Conservation (phyloP, 2,329 filamentous ascomycete species). For the Xylariaceae sp. region DNA sequence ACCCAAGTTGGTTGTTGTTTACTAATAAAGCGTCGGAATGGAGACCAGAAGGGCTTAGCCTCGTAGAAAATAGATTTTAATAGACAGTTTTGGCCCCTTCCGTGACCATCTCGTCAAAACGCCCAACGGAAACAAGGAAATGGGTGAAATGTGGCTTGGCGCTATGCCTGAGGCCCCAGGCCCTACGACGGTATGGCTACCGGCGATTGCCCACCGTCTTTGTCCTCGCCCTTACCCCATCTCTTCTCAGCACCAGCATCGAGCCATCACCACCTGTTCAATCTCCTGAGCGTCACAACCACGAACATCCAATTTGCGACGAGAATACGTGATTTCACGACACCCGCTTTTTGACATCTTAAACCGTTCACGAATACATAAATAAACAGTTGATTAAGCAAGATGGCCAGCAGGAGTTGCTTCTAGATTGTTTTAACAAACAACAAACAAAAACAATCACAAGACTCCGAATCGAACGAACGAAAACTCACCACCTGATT, state of each 20-base stretch:
- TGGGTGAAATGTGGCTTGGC: not conserved
- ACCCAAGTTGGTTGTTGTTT: not conserved
- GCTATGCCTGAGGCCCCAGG: conserved; percentile 16
- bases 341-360: not conserved
- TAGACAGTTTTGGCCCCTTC: no score
- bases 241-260: conserved; percentile 1
- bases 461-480: conserved; percentile 16
- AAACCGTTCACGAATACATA: not conserved
- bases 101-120: not conserved
- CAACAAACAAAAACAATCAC: conserved; percentile 23
- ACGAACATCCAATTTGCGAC: conserved; percentile 2
- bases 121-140: not conserved
- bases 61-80: not conserved
- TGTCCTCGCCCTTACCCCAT: not conserved
- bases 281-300: not conserved
- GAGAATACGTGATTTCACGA: conserved; percentile 2
- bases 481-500: not conserved
- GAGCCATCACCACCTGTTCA: conserved; percentile 3
- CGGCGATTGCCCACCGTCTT: conserved; percentile 12
- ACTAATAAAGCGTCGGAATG: not conserved
- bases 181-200: conserved; percentile 15
- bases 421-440: conserved; percentile 10
- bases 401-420: conserved; percentile 12
- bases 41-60: not conserved
- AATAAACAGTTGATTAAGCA: conserved; percentile 1